phyloP scores from a whole-genome alignment of 371 early-diverging fungal genomes.

The Blakeslea trispora region DNA sequence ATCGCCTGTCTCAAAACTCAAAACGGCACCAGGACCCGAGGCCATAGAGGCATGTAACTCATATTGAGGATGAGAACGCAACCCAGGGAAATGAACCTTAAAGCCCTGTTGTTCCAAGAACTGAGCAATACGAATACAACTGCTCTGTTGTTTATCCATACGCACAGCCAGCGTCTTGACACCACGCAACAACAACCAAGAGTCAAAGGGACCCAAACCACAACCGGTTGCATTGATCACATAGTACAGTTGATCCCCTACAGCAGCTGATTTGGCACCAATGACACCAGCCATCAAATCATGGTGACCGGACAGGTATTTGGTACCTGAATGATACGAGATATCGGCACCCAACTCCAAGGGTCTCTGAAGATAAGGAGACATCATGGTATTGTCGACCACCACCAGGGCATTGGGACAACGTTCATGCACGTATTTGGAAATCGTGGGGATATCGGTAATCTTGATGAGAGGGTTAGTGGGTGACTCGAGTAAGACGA shows the following conservation, averaged over 20 bases:
- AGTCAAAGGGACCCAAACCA: constrained; percentile 86
- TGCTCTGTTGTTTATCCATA: constrained; percentile 82
- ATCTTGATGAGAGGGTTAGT: constrained; percentile 90
- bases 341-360: constrained; percentile 90
- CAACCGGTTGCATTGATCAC: constrained; percentile 94
- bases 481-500: constrained; percentile 86
- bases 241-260: constrained; percentile 81
- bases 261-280: constrained; percentile 64
- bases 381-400: constrained; percentile 96
- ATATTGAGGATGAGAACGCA: constrained; percentile 85
- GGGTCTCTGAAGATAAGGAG: constrained; percentile 84
- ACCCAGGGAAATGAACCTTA: constrained; percentile 89
- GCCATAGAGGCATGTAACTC: constrained; percentile 80
- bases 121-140: constrained; percentile 76
- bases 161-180: constrained; percentile 88
- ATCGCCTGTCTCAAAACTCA: constrained; percentile 92
- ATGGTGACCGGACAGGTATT: constrained; percentile 91
- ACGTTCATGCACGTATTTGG: constrained; percentile 63
- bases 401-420: constrained; percentile 81
- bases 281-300: constrained; percentile 93
- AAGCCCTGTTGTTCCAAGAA: constrained; percentile 79
- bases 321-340: constrained; percentile 86
- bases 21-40: constrained; percentile 91
- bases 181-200: constrained; percentile 85
- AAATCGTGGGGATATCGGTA: constrained; percentile 77